Evolutionary conservation across 2,329 filamentous ascomycete species (phyloP), one percentile per base, ranked within the genome.

Genomic region (Pestalotiopsis sp.): DNA sequence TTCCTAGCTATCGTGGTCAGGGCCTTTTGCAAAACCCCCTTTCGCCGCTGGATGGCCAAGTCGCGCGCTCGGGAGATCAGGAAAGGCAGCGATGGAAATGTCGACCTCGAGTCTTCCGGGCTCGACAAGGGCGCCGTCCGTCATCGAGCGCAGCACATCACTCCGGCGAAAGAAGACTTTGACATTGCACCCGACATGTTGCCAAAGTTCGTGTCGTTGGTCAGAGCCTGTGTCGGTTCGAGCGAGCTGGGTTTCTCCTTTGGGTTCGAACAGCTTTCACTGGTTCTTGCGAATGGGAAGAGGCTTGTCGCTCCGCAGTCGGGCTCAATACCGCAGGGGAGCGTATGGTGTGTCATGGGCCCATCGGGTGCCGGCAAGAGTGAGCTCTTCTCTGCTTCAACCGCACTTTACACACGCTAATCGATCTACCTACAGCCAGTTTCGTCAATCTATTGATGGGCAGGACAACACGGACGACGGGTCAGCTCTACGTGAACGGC

Each of bases 301-400:
- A 20, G 31, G 12, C 14, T 63, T 20, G 11, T 63, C 14, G 60
- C 60, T 45, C 39, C 60, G 12, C 31, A 63, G 36, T 63, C 60
- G 14, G 60, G 60, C 14, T 63, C 23, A n/a, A 63, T 63, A 20
- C 11, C 14, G 12, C 14, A 41, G 23, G 60, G 60, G 25, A 63
- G 60, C 23, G 23, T 63, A 41, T 63, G 60, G 60, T n/a, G 31
- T 63, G 60, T 63, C 14, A 63, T 63, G 60, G 60, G 60, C n/a
- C 14, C 14, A 63, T 63, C 60, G 23, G 60, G 60, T 25, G 60
- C 60, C 17, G 60, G 60, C n/a, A 63, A 63, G 23, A 63, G 60
- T 63, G 60, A 41, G 60, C 36, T 41, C 27, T 63, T 63, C 31
- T 39, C 39, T 39, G 14, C 60, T 39, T 25, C 60, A 20, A 39